Evolutionary conservation across 2,329 filamentous ascomycete genomes (phyloP), one percentile per base, ranked within the genome.

Genomic region (Exserohilum rostratum): DNA sequence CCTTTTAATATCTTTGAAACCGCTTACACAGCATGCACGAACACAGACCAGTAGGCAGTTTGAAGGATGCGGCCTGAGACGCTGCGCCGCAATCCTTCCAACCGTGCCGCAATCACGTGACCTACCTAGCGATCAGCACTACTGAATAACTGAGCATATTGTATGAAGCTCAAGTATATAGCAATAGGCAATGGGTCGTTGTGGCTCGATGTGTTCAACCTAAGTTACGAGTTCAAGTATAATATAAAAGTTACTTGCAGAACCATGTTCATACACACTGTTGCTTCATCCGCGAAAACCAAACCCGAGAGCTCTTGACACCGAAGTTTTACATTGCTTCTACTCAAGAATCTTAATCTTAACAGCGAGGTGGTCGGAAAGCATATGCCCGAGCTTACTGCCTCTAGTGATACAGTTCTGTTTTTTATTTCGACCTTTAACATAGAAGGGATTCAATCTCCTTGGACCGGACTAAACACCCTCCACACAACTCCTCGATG

Each of bases 351-450:
- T 10, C 22, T 7, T 60, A 6, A 51, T 29, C 4, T 68, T 64
- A 2, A 60, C 59, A 5, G 67, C 43, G 1, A 49, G 39, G n/a
- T n/a, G n/a, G n/a, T n/a, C n/a, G n/a, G n/a, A n/a, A 35, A 15
- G 11, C 18, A 11, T 17, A 4, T 35, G 18, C 15, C 3, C 11
- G 18, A 17, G n/a, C 33, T 17, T 13, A 18, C 15, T 10, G 3
- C 6, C 34, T 18, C 15, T n/a, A n/a, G n/a, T n/a, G n/a, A n/a
- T n/a, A n/a, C n/a, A n/a, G n/a, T n/a, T n/a, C n/a, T n/a, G n/a
- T n/a, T n/a, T n/a, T n/a, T n/a, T n/a, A n/a, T n/a, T n/a, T n/a
- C n/a, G n/a, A n/a, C n/a, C n/a, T n/a, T n/a, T n/a, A n/a, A n/a
- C n/a, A n/a, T n/a, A n/a, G n/a, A n/a, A n/a, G n/a, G n/a, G n/a